A percentile compares a stretch with the other conserved stretches of the same genome.
Evolutionary conservation across 1,139 yeast species (phyloP).

Genomic region (Saccharomyces hybrid): DNA sequence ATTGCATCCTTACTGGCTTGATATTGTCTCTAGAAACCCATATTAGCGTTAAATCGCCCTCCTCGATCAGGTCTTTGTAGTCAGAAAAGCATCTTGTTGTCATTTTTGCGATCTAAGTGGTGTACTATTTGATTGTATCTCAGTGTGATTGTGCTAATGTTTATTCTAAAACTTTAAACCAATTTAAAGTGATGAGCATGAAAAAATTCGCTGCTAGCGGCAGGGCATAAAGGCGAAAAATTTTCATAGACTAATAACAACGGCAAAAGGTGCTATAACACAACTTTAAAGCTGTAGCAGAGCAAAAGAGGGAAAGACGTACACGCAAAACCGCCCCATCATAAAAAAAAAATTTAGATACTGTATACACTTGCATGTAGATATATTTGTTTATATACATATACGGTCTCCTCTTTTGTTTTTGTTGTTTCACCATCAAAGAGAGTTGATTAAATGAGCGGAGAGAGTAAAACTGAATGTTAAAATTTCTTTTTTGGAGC

Average conservation of each 20-base stretch:
- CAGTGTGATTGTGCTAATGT: not conserved
- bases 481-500: not conserved
- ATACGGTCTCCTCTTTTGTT: conserved; percentile 2
- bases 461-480: not conserved
- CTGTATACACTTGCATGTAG: not conserved
- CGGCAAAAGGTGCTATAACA: not conserved
- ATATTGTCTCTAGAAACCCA: conserved; percentile 76
- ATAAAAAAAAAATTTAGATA: not conserved
- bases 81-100: conserved; percentile 13
- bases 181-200: not conserved
- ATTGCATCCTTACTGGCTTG: conserved; percentile 60
- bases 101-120: not conserved
- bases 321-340: not conserved
- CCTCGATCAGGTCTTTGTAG: conserved; percentile 45
- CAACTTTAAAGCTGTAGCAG: not conserved
- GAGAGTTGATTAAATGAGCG: not conserved
- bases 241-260: not conserved
- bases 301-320: not conserved
- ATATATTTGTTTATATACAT: not conserved
- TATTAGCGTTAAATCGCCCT: conserved; percentile 79
- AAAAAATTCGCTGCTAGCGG: not conserved
- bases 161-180: not conserved
- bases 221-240: not conserved
- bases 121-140: not conserved
- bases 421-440: not conserved